These are phyloP conservation scores for Brassica hybrid DNA, from an alignment of 441 rosid species.

Conservation along the genomic window DNA sequence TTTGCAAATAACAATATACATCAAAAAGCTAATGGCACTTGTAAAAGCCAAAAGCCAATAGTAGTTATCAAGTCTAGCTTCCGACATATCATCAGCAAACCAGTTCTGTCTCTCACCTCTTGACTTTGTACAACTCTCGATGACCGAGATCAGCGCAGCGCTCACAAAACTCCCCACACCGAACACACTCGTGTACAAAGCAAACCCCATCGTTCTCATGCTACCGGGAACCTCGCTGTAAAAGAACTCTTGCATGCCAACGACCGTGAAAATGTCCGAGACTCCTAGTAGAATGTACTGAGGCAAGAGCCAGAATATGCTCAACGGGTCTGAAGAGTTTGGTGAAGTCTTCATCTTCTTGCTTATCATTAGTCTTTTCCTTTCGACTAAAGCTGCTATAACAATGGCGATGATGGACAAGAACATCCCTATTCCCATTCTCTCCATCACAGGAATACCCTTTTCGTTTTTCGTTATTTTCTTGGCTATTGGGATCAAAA, in stretches of 20 bases:
- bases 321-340: constrained; percentile 44
- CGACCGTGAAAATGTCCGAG: constrained; percentile 89
- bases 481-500: constrained; percentile 63
- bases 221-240: constrained; percentile 78
- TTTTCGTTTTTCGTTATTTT: constrained; percentile 52
- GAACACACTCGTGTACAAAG: constrained; percentile 83
- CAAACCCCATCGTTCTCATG: constrained; percentile 94
- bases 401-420: constrained; percentile 79
- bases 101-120: constrained; percentile 59
- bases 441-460: constrained; percentile 68
- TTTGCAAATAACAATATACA: constrained; percentile 64
- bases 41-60: constrained; percentile 77
- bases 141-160: constrained; percentile 65
- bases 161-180: constrained; percentile 93
- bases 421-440: constrained; percentile 94
- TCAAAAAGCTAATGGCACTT: constrained; percentile 60
- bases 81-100: constrained; percentile 91
- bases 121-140: constrained; percentile 55
- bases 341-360: constrained; percentile 33
- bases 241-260: constrained; percentile 97
- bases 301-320: constrained; percentile 87
- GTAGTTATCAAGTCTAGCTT: constrained; percentile 71
- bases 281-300: constrained; percentile 83
- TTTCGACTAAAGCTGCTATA: constrained; percentile 80
- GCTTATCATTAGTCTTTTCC: constrained; percentile 59